Evolutionary conservation across 306 rosid species (phyloP).

Genomic region (Prosopis cineraria): DNA sequence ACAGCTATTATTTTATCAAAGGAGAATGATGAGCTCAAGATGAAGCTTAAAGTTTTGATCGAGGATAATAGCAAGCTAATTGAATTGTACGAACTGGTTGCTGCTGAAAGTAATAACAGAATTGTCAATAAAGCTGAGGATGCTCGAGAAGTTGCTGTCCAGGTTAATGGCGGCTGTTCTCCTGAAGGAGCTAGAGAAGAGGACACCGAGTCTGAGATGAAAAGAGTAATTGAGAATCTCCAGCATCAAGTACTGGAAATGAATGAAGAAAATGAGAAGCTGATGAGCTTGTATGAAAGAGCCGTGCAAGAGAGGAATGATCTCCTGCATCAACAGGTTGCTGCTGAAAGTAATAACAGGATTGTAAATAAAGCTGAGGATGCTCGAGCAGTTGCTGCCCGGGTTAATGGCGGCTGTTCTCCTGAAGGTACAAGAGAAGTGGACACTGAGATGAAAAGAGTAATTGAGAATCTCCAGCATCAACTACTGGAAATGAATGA

Average conservation of each 20-base stretch:
- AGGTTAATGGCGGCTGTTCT: conserved; percentile 31
- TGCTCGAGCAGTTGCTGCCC: conserved; percentile 41
- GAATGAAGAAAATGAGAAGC: too few species aligned
- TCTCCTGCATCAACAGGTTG: too few species aligned
- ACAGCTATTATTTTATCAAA: conserved; percentile 72
- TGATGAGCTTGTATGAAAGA: too few species aligned
- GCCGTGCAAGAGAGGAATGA: too few species aligned
- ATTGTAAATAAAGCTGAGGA: conserved; percentile 37
- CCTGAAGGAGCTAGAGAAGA: conserved; percentile 44
- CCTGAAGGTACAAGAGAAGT: conserved; percentile 43
- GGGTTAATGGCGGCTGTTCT: conserved; percentile 31
- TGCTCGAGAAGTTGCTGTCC: conserved; percentile 41
- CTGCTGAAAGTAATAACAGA: conserved; percentile 49
- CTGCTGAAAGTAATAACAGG: conserved; percentile 49
- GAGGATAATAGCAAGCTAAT: conserved; percentile 89
- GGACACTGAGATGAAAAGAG: conserved; percentile 48
- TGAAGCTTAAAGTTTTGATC: conserved; percentile 78
- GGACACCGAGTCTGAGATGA: conserved; percentile 45
- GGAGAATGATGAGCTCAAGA: conserved; percentile 84
- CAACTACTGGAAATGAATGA: conserved; percentile 86
- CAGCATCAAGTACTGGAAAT: too few species aligned
- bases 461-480: conserved; percentile 68
- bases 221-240: too few species aligned
- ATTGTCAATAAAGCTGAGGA: conserved; percentile 37
- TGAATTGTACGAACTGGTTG: conserved; percentile 82